phyloP scores from a whole-genome alignment of 1,284 basidiomycete species.

The Ceratobasidium sp. region DNA sequence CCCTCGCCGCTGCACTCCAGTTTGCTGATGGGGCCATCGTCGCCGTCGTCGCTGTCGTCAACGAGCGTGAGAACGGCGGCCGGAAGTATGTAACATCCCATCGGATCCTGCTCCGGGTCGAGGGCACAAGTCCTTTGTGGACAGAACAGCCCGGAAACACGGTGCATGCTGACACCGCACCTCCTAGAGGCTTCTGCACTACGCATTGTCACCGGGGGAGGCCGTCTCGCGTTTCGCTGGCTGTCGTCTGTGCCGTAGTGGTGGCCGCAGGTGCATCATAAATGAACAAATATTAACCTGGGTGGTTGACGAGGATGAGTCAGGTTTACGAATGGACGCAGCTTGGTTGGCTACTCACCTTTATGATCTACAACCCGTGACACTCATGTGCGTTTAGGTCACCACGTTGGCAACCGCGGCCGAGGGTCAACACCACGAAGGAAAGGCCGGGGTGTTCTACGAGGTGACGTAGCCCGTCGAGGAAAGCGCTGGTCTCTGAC shows the following conservation, averaged over 20 bases:
- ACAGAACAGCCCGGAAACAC: slow-evolving; percentile 11
- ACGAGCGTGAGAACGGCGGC: slow-evolving; percentile 37
- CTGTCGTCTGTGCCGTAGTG: background rate
- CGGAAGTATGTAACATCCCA: slow-evolving; percentile 21
- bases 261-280: background rate
- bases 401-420: background rate
- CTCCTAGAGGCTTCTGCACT: background rate
- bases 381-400: background rate
- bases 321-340: background rate
- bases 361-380: background rate
- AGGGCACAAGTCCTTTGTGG: slow-evolving; percentile 36
- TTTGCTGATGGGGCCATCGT: background rate
- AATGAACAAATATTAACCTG: slow-evolving; percentile 1
- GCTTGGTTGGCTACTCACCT: slow-evolving; percentile 11
- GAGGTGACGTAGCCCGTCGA: background rate
- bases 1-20: too few relatives aligned
- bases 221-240: background rate
- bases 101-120: slow-evolving; percentile 36
- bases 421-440: background rate
- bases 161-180: slow-evolving; percentile 1
- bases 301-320: background rate
- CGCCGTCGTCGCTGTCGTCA: slow-evolving; percentile 15
- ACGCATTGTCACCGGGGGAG: background rate
- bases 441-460: background rate
- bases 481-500: background rate